phyloP scores from a whole-genome alignment of 306 rosid species.

The Trichosanthes cucumerina region DNA sequence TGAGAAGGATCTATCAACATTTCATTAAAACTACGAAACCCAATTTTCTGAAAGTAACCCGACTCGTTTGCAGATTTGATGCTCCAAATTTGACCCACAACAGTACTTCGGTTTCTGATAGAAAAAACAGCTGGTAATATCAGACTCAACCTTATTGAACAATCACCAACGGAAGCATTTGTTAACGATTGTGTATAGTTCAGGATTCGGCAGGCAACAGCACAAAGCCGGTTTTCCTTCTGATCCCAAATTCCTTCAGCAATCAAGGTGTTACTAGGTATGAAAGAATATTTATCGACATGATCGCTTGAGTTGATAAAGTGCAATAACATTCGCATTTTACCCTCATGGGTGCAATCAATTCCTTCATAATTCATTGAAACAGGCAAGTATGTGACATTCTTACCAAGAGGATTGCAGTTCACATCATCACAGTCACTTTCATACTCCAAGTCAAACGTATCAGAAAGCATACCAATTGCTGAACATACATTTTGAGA shows the following conservation, averaged over 20 bases:
- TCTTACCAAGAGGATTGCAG: slow-evolving; percentile 46
- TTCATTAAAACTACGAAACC: slow-evolving; percentile 28
- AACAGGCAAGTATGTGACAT: slow-evolving; percentile 30
- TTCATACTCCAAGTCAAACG: slow-evolving; percentile 47
- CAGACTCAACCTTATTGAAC: slow-evolving; percentile 40
- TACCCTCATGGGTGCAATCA: slow-evolving; percentile 33
- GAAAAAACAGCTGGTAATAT: slow-evolving; percentile 45
- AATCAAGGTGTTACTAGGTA: slow-evolving; percentile 38
- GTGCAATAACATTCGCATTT: slow-evolving; percentile 52
- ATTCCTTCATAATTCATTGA: slow-evolving; percentile 27
- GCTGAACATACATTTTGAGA: slow-evolving; percentile 29
- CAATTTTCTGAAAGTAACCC: slow-evolving; percentile 44
- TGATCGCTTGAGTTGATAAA: slow-evolving; percentile 28
- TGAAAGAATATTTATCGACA: slow-evolving; percentile 29
- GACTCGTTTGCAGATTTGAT: slow-evolving; percentile 30
- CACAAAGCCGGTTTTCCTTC: slow-evolving; percentile 46
- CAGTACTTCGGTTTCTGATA: slow-evolving; percentile 44
- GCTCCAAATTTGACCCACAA: slow-evolving; percentile 63
- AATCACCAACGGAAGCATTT: slow-evolving; percentile 56
- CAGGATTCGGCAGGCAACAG: slow-evolving; percentile 54
- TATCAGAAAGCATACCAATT: slow-evolving; percentile 19
- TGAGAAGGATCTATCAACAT: slow-evolving; percentile 18
- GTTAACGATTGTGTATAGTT: slow-evolving; percentile 28
- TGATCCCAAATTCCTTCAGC: slow-evolving; percentile 81
- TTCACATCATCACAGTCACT: slow-evolving; percentile 33